Conservation (phyloP, 371 early-diverging fungal genomes). For the Actinomortierella ambigua region DNA sequence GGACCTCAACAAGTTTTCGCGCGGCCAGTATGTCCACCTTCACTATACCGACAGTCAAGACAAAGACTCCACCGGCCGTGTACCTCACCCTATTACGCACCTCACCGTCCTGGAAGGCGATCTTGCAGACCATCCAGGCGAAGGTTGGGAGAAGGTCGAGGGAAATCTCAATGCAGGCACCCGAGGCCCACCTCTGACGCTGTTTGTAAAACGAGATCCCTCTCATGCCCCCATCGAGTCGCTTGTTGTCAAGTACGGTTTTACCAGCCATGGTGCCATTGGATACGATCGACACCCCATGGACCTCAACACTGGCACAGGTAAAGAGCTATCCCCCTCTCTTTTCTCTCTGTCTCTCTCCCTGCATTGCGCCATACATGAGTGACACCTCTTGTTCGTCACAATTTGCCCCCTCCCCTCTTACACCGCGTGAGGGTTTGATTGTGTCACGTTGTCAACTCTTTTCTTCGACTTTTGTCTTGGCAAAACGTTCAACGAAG, state of each 20-base stretch:
- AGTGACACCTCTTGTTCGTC: too few relatives aligned
- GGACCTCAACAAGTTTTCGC: constrained; percentile 51
- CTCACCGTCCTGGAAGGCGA: constrained; percentile 27
- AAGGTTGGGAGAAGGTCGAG: constrained; percentile 37
- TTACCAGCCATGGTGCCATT: constrained; percentile 42
- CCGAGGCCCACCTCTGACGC: constrained; percentile 31
- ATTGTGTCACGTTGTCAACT: not conserved
- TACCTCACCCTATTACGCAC: constrained; percentile 43
- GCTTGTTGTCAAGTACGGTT: constrained; percentile 43
- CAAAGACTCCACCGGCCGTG: constrained; percentile 8
- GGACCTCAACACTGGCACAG: constrained; percentile 42
- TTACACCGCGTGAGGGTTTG: constrained; percentile 39
- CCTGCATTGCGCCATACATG: too few relatives aligned
- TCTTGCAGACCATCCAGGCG: constrained; percentile 40
- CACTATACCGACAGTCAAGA: constrained; percentile 47
- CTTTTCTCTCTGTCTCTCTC: constrained; percentile 44
- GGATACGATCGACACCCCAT: constrained; percentile 40
- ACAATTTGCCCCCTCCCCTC: too few relatives aligned
- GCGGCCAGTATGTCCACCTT: constrained; percentile 47
- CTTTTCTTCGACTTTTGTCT: too few relatives aligned
- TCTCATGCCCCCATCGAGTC: constrained; percentile 26
- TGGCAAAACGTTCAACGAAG: not conserved
- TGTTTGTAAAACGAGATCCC: constrained; percentile 36
- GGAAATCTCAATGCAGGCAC: constrained; percentile 45
- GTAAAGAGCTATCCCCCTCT: constrained; percentile 23